Evolutionary conservation across 345 rosid species (phyloP), one percentile per base, ranked within the genome.

Genomic region (Citrus hindsii): DNA sequence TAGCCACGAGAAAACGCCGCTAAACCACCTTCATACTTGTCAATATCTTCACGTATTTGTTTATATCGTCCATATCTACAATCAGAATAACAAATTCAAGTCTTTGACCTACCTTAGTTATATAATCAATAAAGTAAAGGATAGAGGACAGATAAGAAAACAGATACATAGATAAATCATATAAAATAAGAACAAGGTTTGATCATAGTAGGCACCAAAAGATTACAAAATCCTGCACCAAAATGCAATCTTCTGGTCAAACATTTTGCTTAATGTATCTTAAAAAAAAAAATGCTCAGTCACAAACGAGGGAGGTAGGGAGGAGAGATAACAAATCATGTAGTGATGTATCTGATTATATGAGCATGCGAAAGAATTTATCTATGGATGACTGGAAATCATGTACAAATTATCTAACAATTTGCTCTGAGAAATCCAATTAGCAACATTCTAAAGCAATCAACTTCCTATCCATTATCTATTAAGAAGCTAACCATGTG

Each of bases 1-100:
- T 94, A 94, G 74, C 98, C 98, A 42, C 95, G 95, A 87, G 99
- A 94, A 84, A 96, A 96, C 30, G 79, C 90, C 84, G 91, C 99
- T 81, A 96, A 77, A 77, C 98, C 98, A 79, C 97, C 98, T 84
- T 96, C 99, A 81, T 81, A 78, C 82, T 85, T 88, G 84, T 91
- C 93, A 77, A 96, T 91, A 79, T 84, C 92, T 48, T 84, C 92
- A 24, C 92, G 89, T 79, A 92, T 61, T 85, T 83, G 91, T 87
- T 37, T 89, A 88, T 92, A 96, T 69, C 85, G 88, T 55, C 84
- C 83, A 83, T 87, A 94, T 63, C 98, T 96, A 84, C 73, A 82
- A 76, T 67, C 30, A 9, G 67, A 76, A 14, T 78, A 75, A 58
- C 71, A 71, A n/a, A 16, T 9, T 74, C 16, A 60, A 72, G 30